Evolutionary conservation across 1,284 basidiomycete genomes (phyloP).

Genomic region (Fistulina hepatica): DNA sequence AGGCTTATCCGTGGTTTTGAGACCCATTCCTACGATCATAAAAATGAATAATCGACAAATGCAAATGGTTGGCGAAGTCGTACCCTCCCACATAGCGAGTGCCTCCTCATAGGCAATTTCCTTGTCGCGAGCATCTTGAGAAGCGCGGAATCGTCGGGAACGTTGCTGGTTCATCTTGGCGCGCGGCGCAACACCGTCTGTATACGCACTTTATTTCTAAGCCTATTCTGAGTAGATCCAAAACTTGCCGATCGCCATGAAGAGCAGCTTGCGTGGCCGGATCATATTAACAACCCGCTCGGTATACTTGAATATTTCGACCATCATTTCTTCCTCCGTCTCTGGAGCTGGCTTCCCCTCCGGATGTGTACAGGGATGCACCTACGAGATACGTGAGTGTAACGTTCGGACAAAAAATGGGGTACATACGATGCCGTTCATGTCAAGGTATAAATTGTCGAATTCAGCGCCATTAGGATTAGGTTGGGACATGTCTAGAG

Average conservation of each 20-base stretch:
- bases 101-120: conserved; percentile 77
- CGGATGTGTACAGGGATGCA: conserved; percentile 98
- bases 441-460: conserved; percentile 92
- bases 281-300: conserved; percentile 97
- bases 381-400: conserved; percentile 33
- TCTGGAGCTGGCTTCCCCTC: conserved; percentile 96
- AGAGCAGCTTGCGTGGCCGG: conserved; percentile 85
- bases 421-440: conserved; percentile 71
- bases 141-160: conserved; percentile 87
- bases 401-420: conserved; percentile 3
- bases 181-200: conserved; percentile 94
- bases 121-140: conserved; percentile 93
- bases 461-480: conserved; percentile 98
- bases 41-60: not conserved
- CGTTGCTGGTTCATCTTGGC: conserved; percentile 99
- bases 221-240: conserved; percentile 3
- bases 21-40: conserved; percentile 69
- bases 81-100: conserved; percentile 78
- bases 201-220: conserved; percentile 1
- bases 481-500: conserved; percentile 70
- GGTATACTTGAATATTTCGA: conserved; percentile 94
- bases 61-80: conserved; percentile 15
- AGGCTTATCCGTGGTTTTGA: conserved; percentile 76
- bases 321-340: conserved; percentile 99
- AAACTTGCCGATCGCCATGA: conserved; percentile 88